Conservation (phyloP, 169 alveolate genomes). For the Babesia divergens region DNA sequence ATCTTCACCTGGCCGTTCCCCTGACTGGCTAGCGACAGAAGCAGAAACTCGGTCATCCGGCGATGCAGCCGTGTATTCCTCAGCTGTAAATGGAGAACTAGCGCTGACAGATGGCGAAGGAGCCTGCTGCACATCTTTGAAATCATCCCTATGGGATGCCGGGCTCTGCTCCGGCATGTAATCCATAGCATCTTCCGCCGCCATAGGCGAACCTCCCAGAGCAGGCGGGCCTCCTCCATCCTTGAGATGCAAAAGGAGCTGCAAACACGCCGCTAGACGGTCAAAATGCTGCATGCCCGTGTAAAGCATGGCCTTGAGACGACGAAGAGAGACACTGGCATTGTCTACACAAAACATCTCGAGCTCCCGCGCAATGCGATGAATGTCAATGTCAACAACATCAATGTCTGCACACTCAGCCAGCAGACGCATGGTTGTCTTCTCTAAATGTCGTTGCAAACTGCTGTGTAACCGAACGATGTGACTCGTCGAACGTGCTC, state of each 20-base stretch:
- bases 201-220: not conserved
- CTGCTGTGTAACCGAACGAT: constrained; percentile 12
- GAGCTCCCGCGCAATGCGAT: constrained; percentile 30
- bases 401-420: constrained; percentile 22
- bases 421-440: constrained; percentile 18
- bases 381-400: constrained; percentile 5
- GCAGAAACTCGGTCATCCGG: not conserved
- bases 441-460: constrained; percentile 25
- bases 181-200: not conserved
- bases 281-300: constrained; percentile 21
- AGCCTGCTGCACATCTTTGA: too few relatives aligned
- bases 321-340: constrained; percentile 17
- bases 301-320: constrained; percentile 31
- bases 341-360: constrained; percentile 9
- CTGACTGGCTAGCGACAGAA: not conserved
- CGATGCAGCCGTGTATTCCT: not conserved
- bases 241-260: constrained; percentile 9
- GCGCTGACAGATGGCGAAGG: not conserved
- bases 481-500: constrained; percentile 13
- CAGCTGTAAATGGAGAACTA: not conserved
- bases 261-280: constrained; percentile 20
- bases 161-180: not conserved
- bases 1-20: not conserved
- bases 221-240: not conserved
- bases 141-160: not conserved